phyloP scores from a whole-genome alignment of 768 basidiomycete genomes.

The Lentinula lateritia region DNA sequence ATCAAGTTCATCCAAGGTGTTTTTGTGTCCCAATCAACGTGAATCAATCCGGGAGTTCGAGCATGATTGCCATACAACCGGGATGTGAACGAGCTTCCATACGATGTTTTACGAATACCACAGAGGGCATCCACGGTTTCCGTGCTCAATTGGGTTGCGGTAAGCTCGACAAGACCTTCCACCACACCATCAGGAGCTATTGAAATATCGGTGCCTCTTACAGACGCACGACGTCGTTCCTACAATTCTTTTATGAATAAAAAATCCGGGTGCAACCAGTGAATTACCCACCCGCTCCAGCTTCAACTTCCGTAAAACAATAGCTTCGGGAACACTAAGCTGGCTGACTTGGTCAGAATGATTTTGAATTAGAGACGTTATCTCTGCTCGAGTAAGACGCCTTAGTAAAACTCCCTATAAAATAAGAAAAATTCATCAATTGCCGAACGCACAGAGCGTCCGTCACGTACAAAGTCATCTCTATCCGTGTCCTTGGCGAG shows the following conservation, averaged over 20 bases:
- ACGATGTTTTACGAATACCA: conserved; percentile 56
- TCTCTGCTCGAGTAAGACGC: conserved; percentile 37
- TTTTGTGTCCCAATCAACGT: conserved; percentile 67
- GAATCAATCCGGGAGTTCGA: conserved; percentile 35
- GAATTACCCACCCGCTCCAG: conserved; percentile 30
- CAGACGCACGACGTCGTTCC: conserved; percentile 25
- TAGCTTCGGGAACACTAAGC: conserved; percentile 22
- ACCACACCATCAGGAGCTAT: conserved; percentile 24
- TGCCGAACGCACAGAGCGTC: background rate
- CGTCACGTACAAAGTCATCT: conserved; percentile 4
- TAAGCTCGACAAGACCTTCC: conserved; percentile 25
- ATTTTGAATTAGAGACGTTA: conserved; percentile 26
- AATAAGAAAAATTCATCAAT: background rate
- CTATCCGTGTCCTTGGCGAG: background rate
- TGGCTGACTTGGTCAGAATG: conserved; percentile 10
- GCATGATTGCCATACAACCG: conserved; percentile 47
- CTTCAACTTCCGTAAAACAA: conserved; percentile 40
- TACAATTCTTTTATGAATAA: conserved; percentile 13
- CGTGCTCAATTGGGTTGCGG: conserved; percentile 19
- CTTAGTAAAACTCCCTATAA: conserved; percentile 63
- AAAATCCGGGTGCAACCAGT: background rate
- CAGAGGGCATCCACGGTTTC: conserved; percentile 47
- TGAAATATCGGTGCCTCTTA: conserved; percentile 11
- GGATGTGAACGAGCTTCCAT: conserved; percentile 59
- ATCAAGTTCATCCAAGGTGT: conserved; percentile 75